Evolutionary conservation across 495 filamentous ascomycete species (phyloP).

Genomic region (Aspergillus ellipticus): DNA sequence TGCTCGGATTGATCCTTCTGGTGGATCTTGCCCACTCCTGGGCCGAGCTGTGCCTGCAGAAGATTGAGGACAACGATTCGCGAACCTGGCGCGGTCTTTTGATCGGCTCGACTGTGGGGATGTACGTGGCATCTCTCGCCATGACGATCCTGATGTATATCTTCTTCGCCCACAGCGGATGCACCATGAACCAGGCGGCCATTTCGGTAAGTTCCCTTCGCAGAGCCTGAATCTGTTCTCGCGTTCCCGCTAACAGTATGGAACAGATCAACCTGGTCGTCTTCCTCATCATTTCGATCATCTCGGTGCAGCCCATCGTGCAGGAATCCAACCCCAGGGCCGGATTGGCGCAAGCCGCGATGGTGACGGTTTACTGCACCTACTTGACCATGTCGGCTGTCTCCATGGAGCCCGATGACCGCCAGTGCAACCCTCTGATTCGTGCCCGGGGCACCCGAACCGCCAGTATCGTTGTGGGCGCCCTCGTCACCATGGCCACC

Average conservation of each 20-base stretch:
- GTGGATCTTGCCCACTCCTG: slow-evolving; percentile 97
- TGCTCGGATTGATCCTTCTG: slow-evolving; percentile 86
- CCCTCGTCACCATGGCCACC: slow-evolving; percentile 93
- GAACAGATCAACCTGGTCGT: slow-evolving; percentile 75
- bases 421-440: slow-evolving; percentile 87
- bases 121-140: slow-evolving; percentile 84
- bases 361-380: slow-evolving; percentile 97
- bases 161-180: slow-evolving; percentile 82
- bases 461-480: slow-evolving; percentile 83
- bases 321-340: slow-evolving; percentile 92
- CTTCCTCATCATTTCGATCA: slow-evolving; percentile 71
- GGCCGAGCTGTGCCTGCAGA: slow-evolving; percentile 91
- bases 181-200: slow-evolving; percentile 89
- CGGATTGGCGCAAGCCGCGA: slow-evolving; percentile 91
- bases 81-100: slow-evolving; percentile 77
- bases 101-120: slow-evolving; percentile 86
- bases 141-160: slow-evolving; percentile 98
- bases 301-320: slow-evolving; percentile 86
- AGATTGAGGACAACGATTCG: slow-evolving; percentile 89
- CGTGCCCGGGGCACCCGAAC: slow-evolving; percentile 87
- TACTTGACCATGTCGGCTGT: slow-evolving; percentile 98
- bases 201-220: slow-evolving; percentile 48
- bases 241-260: background rate
- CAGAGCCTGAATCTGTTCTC: too few relatives aligned
- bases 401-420: slow-evolving; percentile 96